Percentiles rank a stretch among this genome's conserved stretches.
phyloP scores from a whole-genome alignment of 2,329 filamentous ascomycete species.

The Exophiala sideris region DNA sequence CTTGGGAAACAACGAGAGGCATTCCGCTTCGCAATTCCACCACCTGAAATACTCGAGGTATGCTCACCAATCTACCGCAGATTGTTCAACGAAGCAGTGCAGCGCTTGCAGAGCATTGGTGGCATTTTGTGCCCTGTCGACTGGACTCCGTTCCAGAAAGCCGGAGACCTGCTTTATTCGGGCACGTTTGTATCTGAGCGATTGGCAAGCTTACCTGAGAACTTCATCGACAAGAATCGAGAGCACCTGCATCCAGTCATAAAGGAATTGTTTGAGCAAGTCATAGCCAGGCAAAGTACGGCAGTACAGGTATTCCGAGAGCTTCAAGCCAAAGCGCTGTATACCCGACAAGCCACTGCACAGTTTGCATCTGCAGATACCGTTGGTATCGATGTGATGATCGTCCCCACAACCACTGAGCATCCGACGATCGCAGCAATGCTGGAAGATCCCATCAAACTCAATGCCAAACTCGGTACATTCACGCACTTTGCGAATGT shows the following conservation, averaged over 20 bases:
- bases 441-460: constrained; percentile 49
- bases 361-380: constrained; percentile 16
- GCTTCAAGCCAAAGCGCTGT: constrained; percentile 43
- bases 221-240: constrained; percentile 38
- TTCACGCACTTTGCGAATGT: constrained; percentile 63
- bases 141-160: constrained; percentile 51
- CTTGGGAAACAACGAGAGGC: constrained; percentile 33
- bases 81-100: constrained; percentile 44
- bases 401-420: constrained; percentile 57
- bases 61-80: constrained; percentile 42
- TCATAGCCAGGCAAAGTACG: constrained; percentile 37
- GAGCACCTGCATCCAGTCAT: constrained; percentile 51
- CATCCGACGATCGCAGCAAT: constrained; percentile 53
- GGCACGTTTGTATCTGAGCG: constrained; percentile 58
- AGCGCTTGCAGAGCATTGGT: constrained; percentile 39
- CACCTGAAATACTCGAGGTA: constrained; percentile 40
- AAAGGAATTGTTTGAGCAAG: constrained; percentile 42
- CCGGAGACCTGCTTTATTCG: constrained; percentile 55
- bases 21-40: constrained; percentile 52
- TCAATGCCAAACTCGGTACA: constrained; percentile 54
- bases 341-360: constrained; percentile 20
- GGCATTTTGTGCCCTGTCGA: constrained; percentile 45
- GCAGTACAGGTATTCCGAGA: constrained; percentile 51
- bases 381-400: constrained; percentile 43
- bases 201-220: constrained; percentile 42